Conservation (phyloP, 2,329 filamentous ascomycete genomes). For the Claviceps africana region DNA sequence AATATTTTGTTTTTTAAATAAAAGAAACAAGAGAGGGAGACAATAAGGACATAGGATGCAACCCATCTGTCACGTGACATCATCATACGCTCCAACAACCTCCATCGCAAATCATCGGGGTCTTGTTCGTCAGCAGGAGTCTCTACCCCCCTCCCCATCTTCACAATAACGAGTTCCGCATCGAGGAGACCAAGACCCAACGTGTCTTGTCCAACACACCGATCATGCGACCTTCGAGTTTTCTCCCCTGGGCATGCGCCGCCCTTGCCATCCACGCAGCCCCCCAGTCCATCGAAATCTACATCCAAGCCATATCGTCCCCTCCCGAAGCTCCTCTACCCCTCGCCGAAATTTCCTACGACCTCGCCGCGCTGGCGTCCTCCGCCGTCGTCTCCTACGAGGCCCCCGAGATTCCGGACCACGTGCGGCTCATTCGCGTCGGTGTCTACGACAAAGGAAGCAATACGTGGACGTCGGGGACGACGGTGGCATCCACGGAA, state of each 20-base stretch:
- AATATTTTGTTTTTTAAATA: too few species aligned
- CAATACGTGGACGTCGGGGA: slow-evolving; percentile 37
- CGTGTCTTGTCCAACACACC: background rate
- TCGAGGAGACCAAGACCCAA: background rate
- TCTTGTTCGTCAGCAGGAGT: background rate
- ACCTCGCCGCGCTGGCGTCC: slow-evolving; percentile 27
- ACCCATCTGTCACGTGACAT: too few species aligned
- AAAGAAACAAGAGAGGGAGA: too few species aligned
- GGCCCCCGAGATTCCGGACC: slow-evolving; percentile 35
- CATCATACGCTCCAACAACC: background rate
- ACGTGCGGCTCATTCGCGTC: slow-evolving; percentile 37
- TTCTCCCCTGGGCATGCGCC: slow-evolving; percentile 30
- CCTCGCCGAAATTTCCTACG: slow-evolving; percentile 46
- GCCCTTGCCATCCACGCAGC: slow-evolving; percentile 25
- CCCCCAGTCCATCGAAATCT: slow-evolving; percentile 35
- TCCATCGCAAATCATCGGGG: background rate
- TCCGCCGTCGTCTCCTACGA: slow-evolving; percentile 41
- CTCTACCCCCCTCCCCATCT: background rate
- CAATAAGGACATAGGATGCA: too few species aligned
- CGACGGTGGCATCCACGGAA: slow-evolving; percentile 38
- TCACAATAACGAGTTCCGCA: background rate
- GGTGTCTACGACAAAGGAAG: slow-evolving; percentile 39
- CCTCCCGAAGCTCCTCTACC: slow-evolving; percentile 18
- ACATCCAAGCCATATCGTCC: slow-evolving; percentile 35
- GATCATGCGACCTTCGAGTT: slow-evolving; percentile 27